Conservation (phyloP, 768 basidiomycete species). For the Boletus sp. region DNA sequence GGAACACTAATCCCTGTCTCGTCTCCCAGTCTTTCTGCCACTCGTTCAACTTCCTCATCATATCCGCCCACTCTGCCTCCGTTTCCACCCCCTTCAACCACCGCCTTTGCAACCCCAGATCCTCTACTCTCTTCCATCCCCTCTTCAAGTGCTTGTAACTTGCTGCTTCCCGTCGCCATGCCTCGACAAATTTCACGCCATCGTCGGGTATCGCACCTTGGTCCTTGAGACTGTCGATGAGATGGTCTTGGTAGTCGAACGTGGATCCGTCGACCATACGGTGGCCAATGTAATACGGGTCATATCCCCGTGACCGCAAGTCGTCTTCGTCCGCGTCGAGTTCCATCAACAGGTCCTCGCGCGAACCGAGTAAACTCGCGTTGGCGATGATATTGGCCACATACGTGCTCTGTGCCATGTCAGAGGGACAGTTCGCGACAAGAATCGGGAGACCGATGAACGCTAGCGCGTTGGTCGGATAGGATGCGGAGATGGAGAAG, state of each 20-base stretch:
- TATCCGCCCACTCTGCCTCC: slow-evolving; percentile 49
- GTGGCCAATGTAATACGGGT: slow-evolving; percentile 53
- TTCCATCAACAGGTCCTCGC: slow-evolving; percentile 39
- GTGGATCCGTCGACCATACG: slow-evolving; percentile 33
- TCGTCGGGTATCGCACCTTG: slow-evolving; percentile 39
- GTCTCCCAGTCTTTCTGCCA: slow-evolving; percentile 57
- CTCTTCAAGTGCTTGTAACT: slow-evolving; percentile 35
- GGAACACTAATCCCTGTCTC: slow-evolving; percentile 17
- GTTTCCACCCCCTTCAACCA: slow-evolving; percentile 52
- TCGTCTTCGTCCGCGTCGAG: slow-evolving; percentile 42
- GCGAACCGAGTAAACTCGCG: slow-evolving; percentile 39
- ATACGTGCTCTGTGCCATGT: slow-evolving; percentile 51
- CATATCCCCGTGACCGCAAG: slow-evolving; percentile 41
- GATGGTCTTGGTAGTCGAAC: slow-evolving; percentile 43
- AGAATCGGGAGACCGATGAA: slow-evolving; percentile 53
- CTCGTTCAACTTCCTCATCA: slow-evolving; percentile 46
- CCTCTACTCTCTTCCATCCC: slow-evolving; percentile 47
- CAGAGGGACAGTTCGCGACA: slow-evolving; percentile 48
- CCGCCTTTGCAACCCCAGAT: slow-evolving; percentile 35
- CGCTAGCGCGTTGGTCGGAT: slow-evolving; percentile 51
- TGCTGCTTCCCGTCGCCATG: slow-evolving; percentile 43
- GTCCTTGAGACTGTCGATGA: slow-evolving; percentile 11
- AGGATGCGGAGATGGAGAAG: slow-evolving; percentile 45
- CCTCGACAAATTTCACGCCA: slow-evolving; percentile 47
- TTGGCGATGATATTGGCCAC: slow-evolving; percentile 45